phyloP scores from a whole-genome alignment of 1,284 basidiomycete species.

The Trametes pubescens region DNA sequence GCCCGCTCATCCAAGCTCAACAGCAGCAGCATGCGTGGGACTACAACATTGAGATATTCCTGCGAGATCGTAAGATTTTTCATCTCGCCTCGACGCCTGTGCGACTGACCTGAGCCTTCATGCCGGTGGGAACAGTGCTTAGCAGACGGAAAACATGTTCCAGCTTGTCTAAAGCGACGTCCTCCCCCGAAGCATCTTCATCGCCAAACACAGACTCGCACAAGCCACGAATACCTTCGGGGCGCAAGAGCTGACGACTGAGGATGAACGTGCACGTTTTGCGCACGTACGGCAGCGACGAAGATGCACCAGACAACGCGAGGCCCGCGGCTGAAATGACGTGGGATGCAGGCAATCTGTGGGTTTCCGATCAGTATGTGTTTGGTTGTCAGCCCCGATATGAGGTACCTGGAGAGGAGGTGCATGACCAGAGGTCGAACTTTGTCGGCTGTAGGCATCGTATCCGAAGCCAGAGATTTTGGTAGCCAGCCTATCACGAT shows the following conservation, averaged over 20 bases:
- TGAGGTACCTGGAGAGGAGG: constrained; percentile 51
- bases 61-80: constrained; percentile 37
- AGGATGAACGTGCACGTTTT: constrained; percentile 68
- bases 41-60: constrained; percentile 67
- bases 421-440: constrained; percentile 59
- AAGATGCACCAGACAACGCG: constrained; percentile 56
- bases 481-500: constrained; percentile 78
- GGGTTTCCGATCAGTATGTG: constrained; percentile 15
- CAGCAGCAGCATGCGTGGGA: constrained; percentile 61
- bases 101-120: constrained; percentile 58
- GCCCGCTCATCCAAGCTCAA: constrained; percentile 47
- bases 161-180: constrained; percentile 68
- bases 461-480: constrained; percentile 53
- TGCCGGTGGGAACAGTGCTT: constrained; percentile 60
- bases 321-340: constrained; percentile 69
- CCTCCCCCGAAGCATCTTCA: constrained; percentile 55
- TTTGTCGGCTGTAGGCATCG: constrained; percentile 45
- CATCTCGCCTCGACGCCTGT: background rate
- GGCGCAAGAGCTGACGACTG: constrained; percentile 70
- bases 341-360: constrained; percentile 69
- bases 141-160: constrained; percentile 70
- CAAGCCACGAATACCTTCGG: constrained; percentile 72
- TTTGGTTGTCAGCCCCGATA: background rate
- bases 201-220: constrained; percentile 74
- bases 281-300: constrained; percentile 56